Percentiles rank a stretch among this genome's conserved stretches.
Evolutionary conservation across 2,329 filamentous ascomycete genomes (phyloP).

Genomic region (Hypoxylon sp.): DNA sequence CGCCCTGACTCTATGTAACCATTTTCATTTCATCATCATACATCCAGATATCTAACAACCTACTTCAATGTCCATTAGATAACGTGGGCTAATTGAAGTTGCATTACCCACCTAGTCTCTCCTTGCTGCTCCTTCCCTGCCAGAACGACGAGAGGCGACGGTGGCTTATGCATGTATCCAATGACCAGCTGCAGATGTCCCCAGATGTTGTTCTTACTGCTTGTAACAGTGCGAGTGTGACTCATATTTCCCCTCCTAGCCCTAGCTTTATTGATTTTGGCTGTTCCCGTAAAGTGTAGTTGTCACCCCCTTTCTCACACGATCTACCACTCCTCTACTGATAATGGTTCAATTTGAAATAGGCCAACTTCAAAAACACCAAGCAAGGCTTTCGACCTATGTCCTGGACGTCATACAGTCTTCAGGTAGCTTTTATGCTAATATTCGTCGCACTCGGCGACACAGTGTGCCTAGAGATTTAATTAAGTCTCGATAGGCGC

Average conservation of each 20-base stretch:
- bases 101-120: not conserved
- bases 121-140: not conserved
- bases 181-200: not conserved
- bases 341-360: too few species aligned
- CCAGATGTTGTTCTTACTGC: not conserved
- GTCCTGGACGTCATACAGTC: too few species aligned
- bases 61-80: not conserved
- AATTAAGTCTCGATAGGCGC: too few species aligned
- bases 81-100: not conserved
- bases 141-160: not conserved
- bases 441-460: too few species aligned
- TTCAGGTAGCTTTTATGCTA: too few species aligned
- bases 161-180: not conserved
- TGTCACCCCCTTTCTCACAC: too few species aligned
- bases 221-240: not conserved
- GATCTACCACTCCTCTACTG: too few species aligned
- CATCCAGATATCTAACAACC: not conserved
- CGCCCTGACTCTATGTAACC: too few species aligned
- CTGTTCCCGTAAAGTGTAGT: not conserved
- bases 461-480: too few species aligned
- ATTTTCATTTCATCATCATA: too few species aligned
- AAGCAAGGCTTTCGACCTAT: too few species aligned
- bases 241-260: not conserved
- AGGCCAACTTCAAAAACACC: too few species aligned
- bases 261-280: not conserved